These are phyloP conservation scores for Lactarius indigo DNA, from an alignment of 768 basidiomycete genomes.

Conservation along the genomic window DNA sequence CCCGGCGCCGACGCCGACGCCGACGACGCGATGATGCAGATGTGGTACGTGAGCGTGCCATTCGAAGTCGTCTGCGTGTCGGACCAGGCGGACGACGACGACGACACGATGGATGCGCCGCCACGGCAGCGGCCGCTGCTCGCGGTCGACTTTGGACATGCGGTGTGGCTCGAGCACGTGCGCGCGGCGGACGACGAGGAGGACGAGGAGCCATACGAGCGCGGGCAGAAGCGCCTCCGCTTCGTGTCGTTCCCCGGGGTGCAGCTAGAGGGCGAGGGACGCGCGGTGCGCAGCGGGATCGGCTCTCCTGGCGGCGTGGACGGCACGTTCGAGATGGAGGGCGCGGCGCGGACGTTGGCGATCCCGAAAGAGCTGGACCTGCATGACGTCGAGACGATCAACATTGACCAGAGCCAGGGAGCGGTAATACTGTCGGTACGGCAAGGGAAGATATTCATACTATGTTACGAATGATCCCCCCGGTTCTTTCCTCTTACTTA, in stretches of 20 bases:
- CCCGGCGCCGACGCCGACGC: constrained; percentile 24
- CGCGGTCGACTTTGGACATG: constrained; percentile 86
- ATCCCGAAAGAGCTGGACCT: constrained; percentile 64
- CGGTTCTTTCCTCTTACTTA: not conserved
- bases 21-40: constrained; percentile 56
- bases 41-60: constrained; percentile 69
- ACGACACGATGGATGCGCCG: constrained; percentile 36
- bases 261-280: constrained; percentile 33
- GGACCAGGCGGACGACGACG: constrained; percentile 41
- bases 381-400: constrained; percentile 67
- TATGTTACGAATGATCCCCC: constrained; percentile 50
- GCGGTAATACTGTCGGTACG: constrained; percentile 66
- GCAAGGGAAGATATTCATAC: constrained; percentile 67
- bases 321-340: constrained; percentile 40
- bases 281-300: constrained; percentile 19
- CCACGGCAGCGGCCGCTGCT: constrained; percentile 60
- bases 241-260: constrained; percentile 71
- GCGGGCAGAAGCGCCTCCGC: constrained; percentile 51
- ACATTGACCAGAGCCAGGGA: constrained; percentile 74
- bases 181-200: constrained; percentile 34
- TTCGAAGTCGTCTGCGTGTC: constrained; percentile 69
- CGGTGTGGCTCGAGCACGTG: constrained; percentile 73
- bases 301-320: constrained; percentile 20
- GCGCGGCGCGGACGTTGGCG: constrained; percentile 53
- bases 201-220: constrained; percentile 26